These are phyloP conservation scores for Pichia kluyveri DNA, from an alignment of 805 yeast species.

Conservation along the genomic window DNA sequence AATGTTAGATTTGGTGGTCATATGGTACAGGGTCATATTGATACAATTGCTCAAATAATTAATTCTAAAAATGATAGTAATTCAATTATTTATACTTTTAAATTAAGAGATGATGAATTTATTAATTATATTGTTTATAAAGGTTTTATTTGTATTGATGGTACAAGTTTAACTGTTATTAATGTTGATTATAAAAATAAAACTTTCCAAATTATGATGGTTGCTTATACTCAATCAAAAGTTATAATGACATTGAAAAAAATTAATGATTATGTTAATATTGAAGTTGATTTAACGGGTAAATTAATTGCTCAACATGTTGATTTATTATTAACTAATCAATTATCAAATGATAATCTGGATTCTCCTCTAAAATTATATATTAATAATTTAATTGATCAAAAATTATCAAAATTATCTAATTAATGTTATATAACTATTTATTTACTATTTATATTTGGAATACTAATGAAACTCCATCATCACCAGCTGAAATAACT, in stretches of 20 bases:
- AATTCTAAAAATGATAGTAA: conserved; percentile 54
- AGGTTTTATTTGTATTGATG: conserved; percentile 90
- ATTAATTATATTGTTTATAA: conserved; percentile 81
- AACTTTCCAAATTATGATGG: conserved; percentile 80
- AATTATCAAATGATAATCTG: conserved; percentile 34
- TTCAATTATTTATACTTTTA: conserved; percentile 67
- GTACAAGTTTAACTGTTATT: conserved; percentile 85
- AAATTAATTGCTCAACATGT: conserved; percentile 87
- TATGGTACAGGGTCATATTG: conserved; percentile 96
- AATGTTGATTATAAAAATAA: conserved; percentile 51
- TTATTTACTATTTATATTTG: conserved; percentile 14
- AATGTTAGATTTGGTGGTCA: conserved; percentile 93
- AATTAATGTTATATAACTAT: not conserved
- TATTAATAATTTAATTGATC: conserved; percentile 39
- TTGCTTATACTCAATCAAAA: conserved; percentile 78
- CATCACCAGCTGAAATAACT: conserved; percentile 91
- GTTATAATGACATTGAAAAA: conserved; percentile 64
- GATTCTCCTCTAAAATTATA: conserved; percentile 40
- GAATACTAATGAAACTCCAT: conserved; percentile 81
- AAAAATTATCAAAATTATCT: conserved; percentile 23
- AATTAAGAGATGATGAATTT: conserved; percentile 52
- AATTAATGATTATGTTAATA: conserved; percentile 62
- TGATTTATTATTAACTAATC: conserved; percentile 42
- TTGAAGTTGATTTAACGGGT: conserved; percentile 93
- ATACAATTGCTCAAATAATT: conserved; percentile 68